Percentiles rank a stretch among this genome's conserved stretches.
These are phyloP conservation scores for Beta corolliflora DNA, from an alignment of 179 eudicot species.

Conservation along the genomic window DNA sequence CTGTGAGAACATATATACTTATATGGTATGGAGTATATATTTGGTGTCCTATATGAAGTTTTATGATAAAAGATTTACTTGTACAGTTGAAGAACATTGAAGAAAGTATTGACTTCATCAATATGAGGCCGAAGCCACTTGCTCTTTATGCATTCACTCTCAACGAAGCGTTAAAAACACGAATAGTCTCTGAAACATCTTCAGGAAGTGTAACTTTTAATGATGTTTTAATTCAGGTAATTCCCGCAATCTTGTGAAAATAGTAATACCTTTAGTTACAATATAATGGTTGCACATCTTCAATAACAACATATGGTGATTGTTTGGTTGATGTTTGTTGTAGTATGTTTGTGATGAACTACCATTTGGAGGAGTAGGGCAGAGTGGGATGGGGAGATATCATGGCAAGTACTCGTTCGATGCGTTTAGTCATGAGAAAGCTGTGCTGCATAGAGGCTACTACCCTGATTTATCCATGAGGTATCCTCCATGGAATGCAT, in stretches of 20 bases:
- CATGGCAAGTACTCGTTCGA: conserved; percentile 95
- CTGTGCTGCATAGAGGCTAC: conserved; percentile 66
- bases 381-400: conserved; percentile 82
- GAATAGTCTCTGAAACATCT: conserved; percentile 70
- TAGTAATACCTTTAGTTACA: background rate
- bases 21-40: too few species aligned
- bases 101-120: conserved; percentile 83
- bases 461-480: conserved; percentile 60
- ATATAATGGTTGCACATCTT: background rate
- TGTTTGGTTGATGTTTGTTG: conserved; percentile 18
- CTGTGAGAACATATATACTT: conserved; percentile 40
- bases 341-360: conserved; percentile 73
- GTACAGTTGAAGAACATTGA: conserved; percentile 65
- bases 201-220: conserved; percentile 86
- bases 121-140: conserved; percentile 72
- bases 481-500: conserved; percentile 92
- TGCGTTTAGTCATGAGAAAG: conserved; percentile 86
- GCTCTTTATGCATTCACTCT: conserved; percentile 83
- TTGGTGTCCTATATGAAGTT: background rate
- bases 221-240: conserved; percentile 77
- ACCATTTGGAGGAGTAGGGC: conserved; percentile 95
- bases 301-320: background rate
- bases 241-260: background rate
- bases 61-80: background rate
- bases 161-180: conserved; percentile 53